phyloP scores from a whole-genome alignment of 495 filamentous ascomycete genomes.

The Trichoderma virens region DNA sequence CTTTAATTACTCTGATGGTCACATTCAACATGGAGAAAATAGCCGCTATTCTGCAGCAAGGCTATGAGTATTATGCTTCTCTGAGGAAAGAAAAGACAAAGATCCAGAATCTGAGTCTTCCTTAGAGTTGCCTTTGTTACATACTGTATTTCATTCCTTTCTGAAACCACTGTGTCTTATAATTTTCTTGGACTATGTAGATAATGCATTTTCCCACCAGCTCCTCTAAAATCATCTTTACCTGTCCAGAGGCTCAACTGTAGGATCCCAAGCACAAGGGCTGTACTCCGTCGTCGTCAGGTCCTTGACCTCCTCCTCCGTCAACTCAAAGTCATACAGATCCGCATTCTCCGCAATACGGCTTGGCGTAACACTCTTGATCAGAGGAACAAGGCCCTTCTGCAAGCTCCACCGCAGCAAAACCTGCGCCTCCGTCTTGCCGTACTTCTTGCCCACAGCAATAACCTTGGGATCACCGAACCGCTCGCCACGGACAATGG shows the following conservation, averaged over 20 bases:
- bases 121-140: too few relatives aligned
- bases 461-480: slow-evolving; percentile 57
- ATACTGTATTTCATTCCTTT: too few relatives aligned
- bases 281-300: slow-evolving; percentile 50
- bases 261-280: slow-evolving; percentile 72
- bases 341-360: slow-evolving; percentile 69
- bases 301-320: slow-evolving; percentile 47
- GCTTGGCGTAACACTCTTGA: slow-evolving; percentile 62
- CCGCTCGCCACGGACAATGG: slow-evolving; percentile 60
- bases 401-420: slow-evolving; percentile 83
- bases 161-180: too few relatives aligned
- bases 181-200: too few relatives aligned
- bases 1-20: neutral
- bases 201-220: neutral
- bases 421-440: slow-evolving; percentile 69
- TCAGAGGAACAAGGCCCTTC: slow-evolving; percentile 65
- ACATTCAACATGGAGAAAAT: neutral
- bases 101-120: too few relatives aligned
- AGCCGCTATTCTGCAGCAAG: too few relatives aligned
- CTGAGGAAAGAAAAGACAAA: too few relatives aligned
- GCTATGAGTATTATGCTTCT: too few relatives aligned
- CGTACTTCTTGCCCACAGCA: slow-evolving; percentile 57
- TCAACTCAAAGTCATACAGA: slow-evolving; percentile 77
- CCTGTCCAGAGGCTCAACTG: slow-evolving; percentile 27
- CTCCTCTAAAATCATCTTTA: slow-evolving; percentile 11